A percentile compares a stretch with the other conserved stretches of the same genome.
Evolutionary conservation across 768 basidiomycete species (phyloP).

Genomic region (Favolaschia claudopus): DNA sequence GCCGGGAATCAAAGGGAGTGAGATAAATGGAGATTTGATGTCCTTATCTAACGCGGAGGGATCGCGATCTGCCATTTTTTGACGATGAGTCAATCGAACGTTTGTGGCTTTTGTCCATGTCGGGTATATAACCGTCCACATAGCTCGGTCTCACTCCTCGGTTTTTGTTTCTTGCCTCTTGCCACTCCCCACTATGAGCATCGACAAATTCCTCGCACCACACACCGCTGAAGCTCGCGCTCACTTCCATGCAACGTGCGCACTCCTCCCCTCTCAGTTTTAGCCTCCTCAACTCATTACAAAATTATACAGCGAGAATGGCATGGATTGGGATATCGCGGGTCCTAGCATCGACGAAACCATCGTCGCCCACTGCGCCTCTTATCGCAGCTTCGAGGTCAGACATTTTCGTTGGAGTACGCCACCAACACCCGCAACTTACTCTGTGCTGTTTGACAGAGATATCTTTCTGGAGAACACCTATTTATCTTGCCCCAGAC

Average conservation of each 20-base stretch:
- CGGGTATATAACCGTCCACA: background rate
- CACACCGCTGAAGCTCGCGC: slow-evolving; percentile 79
- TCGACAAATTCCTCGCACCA: slow-evolving; percentile 79
- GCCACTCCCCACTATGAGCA: slow-evolving; percentile 34
- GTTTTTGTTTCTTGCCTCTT: slow-evolving; percentile 22
- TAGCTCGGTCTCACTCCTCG: slow-evolving; percentile 3
- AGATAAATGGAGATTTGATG: too few species aligned
- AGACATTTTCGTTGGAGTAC: background rate
- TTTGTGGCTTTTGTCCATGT: too few species aligned
- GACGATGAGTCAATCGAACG: too few species aligned
- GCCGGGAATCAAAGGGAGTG: too few species aligned
- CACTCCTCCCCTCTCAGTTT: slow-evolving; percentile 20
- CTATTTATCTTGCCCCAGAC: slow-evolving; percentile 74
- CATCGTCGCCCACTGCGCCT: slow-evolving; percentile 79
- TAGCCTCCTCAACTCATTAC: slow-evolving; percentile 5
- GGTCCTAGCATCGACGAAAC: slow-evolving; percentile 75
- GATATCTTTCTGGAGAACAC: slow-evolving; percentile 72
- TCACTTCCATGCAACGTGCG: slow-evolving; percentile 71
- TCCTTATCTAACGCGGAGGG: too few species aligned
- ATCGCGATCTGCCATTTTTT: too few species aligned
- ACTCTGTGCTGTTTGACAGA: background rate
- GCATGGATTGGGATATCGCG: slow-evolving; percentile 73
- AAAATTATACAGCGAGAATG: slow-evolving; percentile 61
- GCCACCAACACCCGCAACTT: background rate
- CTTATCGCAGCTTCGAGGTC: slow-evolving; percentile 75